Conservation (phyloP, 768 basidiomycete genomes). For the Coprinopsis marcescibilis region DNA sequence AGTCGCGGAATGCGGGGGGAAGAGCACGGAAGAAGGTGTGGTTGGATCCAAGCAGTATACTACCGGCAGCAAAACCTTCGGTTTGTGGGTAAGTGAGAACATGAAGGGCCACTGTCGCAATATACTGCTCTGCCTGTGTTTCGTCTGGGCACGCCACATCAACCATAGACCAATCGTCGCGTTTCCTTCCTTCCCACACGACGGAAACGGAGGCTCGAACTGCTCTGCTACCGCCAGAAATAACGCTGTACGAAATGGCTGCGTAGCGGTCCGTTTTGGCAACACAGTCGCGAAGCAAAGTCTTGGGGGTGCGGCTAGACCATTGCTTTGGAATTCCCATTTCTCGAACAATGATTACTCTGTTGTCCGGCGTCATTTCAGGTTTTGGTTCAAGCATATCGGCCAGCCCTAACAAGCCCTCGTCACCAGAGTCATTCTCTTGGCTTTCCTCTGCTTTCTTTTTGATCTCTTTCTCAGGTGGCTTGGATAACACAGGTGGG, state of each 20-base stretch:
- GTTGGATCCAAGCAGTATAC: slow-evolving; percentile 36
- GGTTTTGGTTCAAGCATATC: slow-evolving; percentile 67
- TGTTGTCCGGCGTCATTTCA: slow-evolving; percentile 50
- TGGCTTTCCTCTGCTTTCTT: background rate
- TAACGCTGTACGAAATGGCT: slow-evolving; percentile 54
- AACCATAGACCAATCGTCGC: slow-evolving; percentile 74
- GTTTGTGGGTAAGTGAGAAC: slow-evolving; percentile 59
- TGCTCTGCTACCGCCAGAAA: slow-evolving; percentile 71
- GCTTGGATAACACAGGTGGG: background rate
- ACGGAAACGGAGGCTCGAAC: slow-evolving; percentile 68
- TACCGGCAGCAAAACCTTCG: slow-evolving; percentile 59
- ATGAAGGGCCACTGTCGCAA: slow-evolving; percentile 82
- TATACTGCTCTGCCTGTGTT: slow-evolving; percentile 83
- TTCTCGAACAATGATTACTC: slow-evolving; percentile 51
- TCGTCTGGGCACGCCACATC: slow-evolving; percentile 76
- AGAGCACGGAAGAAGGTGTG: slow-evolving; percentile 71
- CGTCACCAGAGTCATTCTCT: slow-evolving; percentile 35
- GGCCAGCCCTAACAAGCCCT: slow-evolving; percentile 53
- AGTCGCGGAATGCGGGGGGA: slow-evolving; percentile 77
- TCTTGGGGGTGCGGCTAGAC: slow-evolving; percentile 78
- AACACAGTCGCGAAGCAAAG: slow-evolving; percentile 61
- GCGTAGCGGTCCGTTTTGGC: slow-evolving; percentile 70
- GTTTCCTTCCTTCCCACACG: slow-evolving; percentile 60
- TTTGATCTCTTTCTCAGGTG: background rate
- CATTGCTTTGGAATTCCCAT: slow-evolving; percentile 82